These are phyloP conservation scores for Dactylis glomerata DNA, from an alignment of 176 grass and related monocot species.

Conservation along the genomic window DNA sequence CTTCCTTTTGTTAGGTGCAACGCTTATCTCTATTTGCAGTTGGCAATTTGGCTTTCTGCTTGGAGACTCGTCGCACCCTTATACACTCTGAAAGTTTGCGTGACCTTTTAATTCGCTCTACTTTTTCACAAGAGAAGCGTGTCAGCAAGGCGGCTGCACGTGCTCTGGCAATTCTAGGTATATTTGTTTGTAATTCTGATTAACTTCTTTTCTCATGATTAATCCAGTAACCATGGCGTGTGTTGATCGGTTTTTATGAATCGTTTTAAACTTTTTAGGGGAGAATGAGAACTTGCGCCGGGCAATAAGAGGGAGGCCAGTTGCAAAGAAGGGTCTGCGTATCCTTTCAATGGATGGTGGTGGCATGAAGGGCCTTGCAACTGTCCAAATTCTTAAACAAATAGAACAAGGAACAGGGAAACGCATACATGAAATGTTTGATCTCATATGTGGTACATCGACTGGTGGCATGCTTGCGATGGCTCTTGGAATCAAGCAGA, in stretches of 20 bases:
- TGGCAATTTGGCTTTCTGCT: conserved; percentile 98
- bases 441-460: conserved; percentile 97
- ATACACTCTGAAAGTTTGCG: conserved; percentile 83
- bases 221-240: conserved; percentile 16
- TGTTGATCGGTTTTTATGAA: conserved; percentile 15
- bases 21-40: conserved; percentile 85
- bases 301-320: conserved; percentile 76
- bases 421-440: conserved; percentile 97
- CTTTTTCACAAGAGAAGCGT: conserved; percentile 56
- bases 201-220: neutral
- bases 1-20: conserved; percentile 83
- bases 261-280: conserved; percentile 48
- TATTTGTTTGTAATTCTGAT: conserved; percentile 2
- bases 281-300: conserved; percentile 93
- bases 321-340: conserved; percentile 84
- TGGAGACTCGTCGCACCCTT: conserved; percentile 84
- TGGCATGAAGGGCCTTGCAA: conserved; percentile 98
- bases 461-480: conserved; percentile 98
- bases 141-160: conserved; percentile 84
- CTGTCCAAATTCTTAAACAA: conserved; percentile 98
- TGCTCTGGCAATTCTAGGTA: conserved; percentile 96
- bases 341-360: conserved; percentile 99
- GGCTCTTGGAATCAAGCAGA: conserved; percentile 93
- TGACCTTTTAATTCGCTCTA: conserved; percentile 84
- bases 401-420: conserved; percentile 96